Evolutionary conservation across 495 filamentous ascomycete genomes (phyloP), one percentile per base, ranked within the genome.

Genomic region (Penicillium atrosanguineum): DNA sequence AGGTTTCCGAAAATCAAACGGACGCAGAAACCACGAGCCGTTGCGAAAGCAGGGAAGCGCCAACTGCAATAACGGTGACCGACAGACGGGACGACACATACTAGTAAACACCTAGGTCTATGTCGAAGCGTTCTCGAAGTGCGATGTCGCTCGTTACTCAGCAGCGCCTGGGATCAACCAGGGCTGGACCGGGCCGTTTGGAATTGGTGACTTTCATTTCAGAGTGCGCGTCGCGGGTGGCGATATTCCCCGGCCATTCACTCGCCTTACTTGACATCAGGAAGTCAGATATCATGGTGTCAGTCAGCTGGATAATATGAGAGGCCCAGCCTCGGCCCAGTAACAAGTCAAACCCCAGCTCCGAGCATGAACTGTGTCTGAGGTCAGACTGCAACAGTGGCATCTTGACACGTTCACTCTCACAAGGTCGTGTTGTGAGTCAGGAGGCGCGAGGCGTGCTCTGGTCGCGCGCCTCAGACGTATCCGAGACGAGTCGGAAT

Each of bases 51-150:
- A 48, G 19, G 49, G 52, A 38, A 56, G 49, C 49, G 52, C 46
- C 51, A 41, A 52, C 48, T 50, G 12, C 19, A 51, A 50, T 61
- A 51, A 61, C 25, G 34, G 20, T 48, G 18, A 21, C 49, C 40
- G 42, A 43, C 12, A 18, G 18, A 18, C 47, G 50, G 50, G 34
- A 38, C 26, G 20, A 15, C 52, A 62, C 50, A 61, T 56, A 47
- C 31, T 26, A 41, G 31, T 43, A 25, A 34, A 28, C 45, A 9
- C 3, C 9, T 21, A 50, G 46, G 48, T 6, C 9, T 21, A 50
- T 50, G 48, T 48, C 51, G 55, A 55, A 56, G 38, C 26, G 38
- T 62, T 60, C 56, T 50, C 46, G 52, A 60, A 60, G 29, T 16
- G 28, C 11, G 28, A 3, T 20, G 7, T 6, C 46, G 23, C 23